Evolutionary conservation across 306 rosid species (phyloP).

Genomic region (Pueraria montana): DNA sequence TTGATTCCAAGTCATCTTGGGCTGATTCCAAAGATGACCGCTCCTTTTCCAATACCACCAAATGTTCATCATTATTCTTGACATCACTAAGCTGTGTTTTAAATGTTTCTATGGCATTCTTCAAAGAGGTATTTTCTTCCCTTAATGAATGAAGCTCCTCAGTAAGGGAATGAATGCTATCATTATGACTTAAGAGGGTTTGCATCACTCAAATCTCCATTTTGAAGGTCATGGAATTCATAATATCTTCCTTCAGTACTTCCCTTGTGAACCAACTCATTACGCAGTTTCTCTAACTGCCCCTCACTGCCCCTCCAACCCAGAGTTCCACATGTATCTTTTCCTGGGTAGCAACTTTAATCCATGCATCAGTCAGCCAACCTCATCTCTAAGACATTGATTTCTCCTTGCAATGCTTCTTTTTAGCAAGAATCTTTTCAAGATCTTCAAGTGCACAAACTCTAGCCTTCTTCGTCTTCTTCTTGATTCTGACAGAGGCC

Average conservation of each 20-base stretch:
- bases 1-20: too few species aligned
- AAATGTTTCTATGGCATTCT: conserved; percentile 67
- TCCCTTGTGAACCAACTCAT: conserved; percentile 55
- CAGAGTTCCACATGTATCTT: conserved; percentile 72
- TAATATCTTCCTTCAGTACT: conserved; percentile 54
- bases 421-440: conserved; percentile 80
- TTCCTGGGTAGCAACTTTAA: conserved; percentile 73
- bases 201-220: conserved; percentile 42
- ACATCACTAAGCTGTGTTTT: conserved; percentile 64
- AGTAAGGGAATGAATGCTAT: too few species aligned
- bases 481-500: conserved; percentile 55
- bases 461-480: too few species aligned
- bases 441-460: conserved; percentile 79
- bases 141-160: conserved; percentile 29
- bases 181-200: conserved; percentile 28
- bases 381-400: conserved; percentile 71
- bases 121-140: conserved; percentile 73
- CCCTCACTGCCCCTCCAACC: too few species aligned
- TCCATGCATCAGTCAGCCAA: conserved; percentile 81
- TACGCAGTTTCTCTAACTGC: conserved; percentile 65
- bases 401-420: conserved; percentile 80
- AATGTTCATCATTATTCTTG: conserved; percentile 63
- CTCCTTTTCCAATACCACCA: conserved; percentile 76
- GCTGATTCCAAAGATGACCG: conserved; percentile 63
- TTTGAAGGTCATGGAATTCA: conserved; percentile 50